Conservation (phyloP, 2,329 filamentous ascomycete species). For the Ascochyta koolunga region DNA sequence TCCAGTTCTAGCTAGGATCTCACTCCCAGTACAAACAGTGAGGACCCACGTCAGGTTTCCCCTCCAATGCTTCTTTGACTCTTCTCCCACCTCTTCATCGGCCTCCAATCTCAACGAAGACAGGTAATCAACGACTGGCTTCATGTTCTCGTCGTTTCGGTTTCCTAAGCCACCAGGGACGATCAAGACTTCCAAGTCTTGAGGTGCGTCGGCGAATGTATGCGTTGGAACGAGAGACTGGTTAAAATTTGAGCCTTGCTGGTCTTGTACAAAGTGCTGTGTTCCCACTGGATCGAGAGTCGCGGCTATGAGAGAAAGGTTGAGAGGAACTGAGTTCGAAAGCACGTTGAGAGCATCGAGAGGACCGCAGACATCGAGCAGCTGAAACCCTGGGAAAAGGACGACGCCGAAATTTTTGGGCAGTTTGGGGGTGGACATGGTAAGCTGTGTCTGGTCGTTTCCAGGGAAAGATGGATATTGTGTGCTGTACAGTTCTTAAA, state of each 20-base stretch:
- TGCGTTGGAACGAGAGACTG: slow-evolving; percentile 57
- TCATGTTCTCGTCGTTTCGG: slow-evolving; percentile 35
- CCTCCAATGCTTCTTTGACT: slow-evolving; percentile 43
- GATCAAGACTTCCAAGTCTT: slow-evolving; percentile 66
- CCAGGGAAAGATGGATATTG: background rate
- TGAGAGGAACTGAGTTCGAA: slow-evolving; percentile 31
- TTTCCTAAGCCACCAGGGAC: slow-evolving; percentile 67
- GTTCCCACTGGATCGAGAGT: slow-evolving; percentile 46
- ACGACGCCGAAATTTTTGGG: slow-evolving; percentile 42
- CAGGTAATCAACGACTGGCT: slow-evolving; percentile 46
- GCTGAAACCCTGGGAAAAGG: slow-evolving; percentile 48
- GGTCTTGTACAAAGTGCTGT: slow-evolving; percentile 12
- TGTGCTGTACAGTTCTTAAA: background rate
- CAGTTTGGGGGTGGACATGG: slow-evolving; percentile 13
- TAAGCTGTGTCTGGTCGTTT: background rate
- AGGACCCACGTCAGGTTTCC: slow-evolving; percentile 60
- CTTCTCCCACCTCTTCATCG: slow-evolving; percentile 47
- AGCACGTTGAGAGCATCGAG: slow-evolving; percentile 54
- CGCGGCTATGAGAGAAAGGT: slow-evolving; percentile 43
- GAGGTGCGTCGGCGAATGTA: slow-evolving; percentile 60
- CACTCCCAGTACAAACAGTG: slow-evolving; percentile 70
- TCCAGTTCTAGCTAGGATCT: slow-evolving; percentile 63
- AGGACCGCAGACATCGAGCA: slow-evolving; percentile 51
- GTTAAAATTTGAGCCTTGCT: slow-evolving; percentile 34
- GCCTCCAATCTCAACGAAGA: slow-evolving; percentile 49